A percentile compares a stretch with the other conserved stretches of the same genome.
phyloP scores from a whole-genome alignment of 192 early-diverging fungal species.

The Paraglomus occultum region DNA sequence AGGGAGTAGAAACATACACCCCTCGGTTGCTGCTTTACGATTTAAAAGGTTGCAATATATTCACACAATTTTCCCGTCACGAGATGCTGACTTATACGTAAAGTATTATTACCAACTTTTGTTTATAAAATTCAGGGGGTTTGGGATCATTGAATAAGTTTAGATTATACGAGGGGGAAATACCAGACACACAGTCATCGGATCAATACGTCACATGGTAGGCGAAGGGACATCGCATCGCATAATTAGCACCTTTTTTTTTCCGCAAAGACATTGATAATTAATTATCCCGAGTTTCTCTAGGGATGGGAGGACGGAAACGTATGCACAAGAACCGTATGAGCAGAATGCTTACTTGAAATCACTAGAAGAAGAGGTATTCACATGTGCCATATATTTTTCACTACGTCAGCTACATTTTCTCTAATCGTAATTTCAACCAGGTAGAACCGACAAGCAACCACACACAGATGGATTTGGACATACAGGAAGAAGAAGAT shows the following conservation, averaged over 20 bases:
- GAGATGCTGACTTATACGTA: not conserved
- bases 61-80: not conserved
- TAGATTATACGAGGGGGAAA: constrained; percentile 40
- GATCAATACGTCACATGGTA: constrained; percentile 40
- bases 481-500: constrained; percentile 40
- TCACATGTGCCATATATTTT: not conserved
- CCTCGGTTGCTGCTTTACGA: constrained; percentile 84
- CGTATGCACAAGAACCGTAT: constrained; percentile 12
- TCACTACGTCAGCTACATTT: not conserved
- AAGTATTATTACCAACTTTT: not conserved
- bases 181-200: constrained; percentile 39
- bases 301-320: constrained; percentile 14
- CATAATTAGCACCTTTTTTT: not conserved
- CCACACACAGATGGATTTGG: not conserved
- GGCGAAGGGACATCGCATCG: not conserved
- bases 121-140: constrained; percentile 31
- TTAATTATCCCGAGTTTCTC: not conserved
- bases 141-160: constrained; percentile 46
- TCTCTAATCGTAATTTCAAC: too few relatives aligned
- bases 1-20: constrained; percentile 66
- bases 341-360: constrained; percentile 21
- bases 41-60: constrained; percentile 54
- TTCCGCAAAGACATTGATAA: not conserved
- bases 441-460: too few relatives aligned
- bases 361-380: constrained; percentile 18